phyloP scores from a whole-genome alignment of 768 basidiomycete genomes.

The Hydnomerulius pinastri region DNA sequence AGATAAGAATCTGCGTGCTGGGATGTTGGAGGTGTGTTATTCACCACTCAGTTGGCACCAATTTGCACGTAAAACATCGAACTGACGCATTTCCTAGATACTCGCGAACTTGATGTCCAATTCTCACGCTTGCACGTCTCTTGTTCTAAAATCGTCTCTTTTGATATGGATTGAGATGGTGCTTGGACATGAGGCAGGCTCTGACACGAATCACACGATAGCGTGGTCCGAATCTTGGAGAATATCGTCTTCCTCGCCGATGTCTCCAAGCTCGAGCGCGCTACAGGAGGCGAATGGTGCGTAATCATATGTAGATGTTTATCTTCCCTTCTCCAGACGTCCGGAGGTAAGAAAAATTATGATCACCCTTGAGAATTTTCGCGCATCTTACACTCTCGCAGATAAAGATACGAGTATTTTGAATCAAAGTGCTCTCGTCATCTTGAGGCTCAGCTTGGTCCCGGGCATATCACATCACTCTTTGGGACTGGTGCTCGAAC shows the following conservation, averaged over 20 bases:
- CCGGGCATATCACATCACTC: constrained; percentile 24
- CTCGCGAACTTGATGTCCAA: constrained; percentile 76
- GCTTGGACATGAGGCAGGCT: constrained; percentile 32
- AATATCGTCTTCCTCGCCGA: constrained; percentile 60
- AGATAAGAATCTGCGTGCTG: constrained; percentile 53
- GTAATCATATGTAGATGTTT: constrained; percentile 56
- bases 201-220: constrained; percentile 43
- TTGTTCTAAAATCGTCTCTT: constrained; percentile 71
- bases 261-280: constrained; percentile 48
- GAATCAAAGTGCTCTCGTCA: constrained; percentile 29
- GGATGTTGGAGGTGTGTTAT: constrained; percentile 65
- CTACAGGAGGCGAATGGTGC: constrained; percentile 64
- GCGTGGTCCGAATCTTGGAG: constrained; percentile 69
- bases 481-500: constrained; percentile 35
- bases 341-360: constrained; percentile 21
- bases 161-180: constrained; percentile 86
- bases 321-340: constrained; percentile 11
- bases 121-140: constrained; percentile 63
- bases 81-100: constrained; percentile 45
- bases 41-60: background rate
- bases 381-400: too few relatives aligned
- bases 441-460: constrained; percentile 40
- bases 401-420: constrained; percentile 20
- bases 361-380: too few relatives aligned
- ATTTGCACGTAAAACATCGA: background rate